Evolutionary conservation across 2,329 filamentous ascomycete genomes (phyloP).

Genomic region (Thyridium curvatum): DNA sequence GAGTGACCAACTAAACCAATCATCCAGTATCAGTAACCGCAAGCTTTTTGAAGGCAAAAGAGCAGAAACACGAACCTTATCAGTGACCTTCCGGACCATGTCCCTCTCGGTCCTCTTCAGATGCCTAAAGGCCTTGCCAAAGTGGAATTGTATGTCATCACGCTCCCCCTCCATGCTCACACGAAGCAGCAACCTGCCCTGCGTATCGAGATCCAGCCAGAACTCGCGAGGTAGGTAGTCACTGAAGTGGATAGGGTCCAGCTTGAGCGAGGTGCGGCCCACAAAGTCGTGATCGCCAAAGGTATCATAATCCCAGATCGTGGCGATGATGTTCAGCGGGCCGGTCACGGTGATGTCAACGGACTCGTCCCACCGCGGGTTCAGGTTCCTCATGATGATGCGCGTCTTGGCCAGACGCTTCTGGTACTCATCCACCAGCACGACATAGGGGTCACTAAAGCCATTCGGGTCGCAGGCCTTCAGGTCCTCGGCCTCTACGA

Average conservation of each 20-base stretch:
- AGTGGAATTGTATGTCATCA: constrained; percentile 98
- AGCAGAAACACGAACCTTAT: constrained; percentile 63
- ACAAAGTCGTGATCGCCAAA: constrained; percentile 97
- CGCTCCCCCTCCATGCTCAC: constrained; percentile 98
- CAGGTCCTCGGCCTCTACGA: constrained; percentile 94
- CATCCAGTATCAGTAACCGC: constrained; percentile 4
- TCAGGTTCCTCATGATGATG: constrained; percentile 83
- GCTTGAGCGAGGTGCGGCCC: constrained; percentile 89
- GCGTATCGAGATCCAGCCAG: constrained; percentile 95
- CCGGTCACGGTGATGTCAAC: constrained; percentile 93
- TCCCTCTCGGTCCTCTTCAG: constrained; percentile 94
- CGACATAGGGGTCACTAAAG: constrained; percentile 92
- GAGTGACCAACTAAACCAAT: constrained; percentile 68
- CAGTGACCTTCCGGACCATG: constrained; percentile 96
- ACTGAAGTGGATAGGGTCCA: constrained; percentile 96
- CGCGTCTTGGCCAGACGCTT: constrained; percentile 93
- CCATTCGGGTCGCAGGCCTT: constrained; percentile 97
- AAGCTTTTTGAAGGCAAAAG: neutral
- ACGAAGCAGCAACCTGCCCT: constrained; percentile 79
- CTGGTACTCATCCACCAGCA: constrained; percentile 94
- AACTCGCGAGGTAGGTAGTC: constrained; percentile 95
- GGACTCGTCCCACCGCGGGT: constrained; percentile 94
- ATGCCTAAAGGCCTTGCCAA: constrained; percentile 92
- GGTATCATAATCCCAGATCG: constrained; percentile 97
- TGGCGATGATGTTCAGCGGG: constrained; percentile 89